Evolutionary conservation across 148 eudicot genomes (phyloP), one percentile per base, ranked within the genome.

Genomic region (Heliamphora exappendiculata): DNA sequence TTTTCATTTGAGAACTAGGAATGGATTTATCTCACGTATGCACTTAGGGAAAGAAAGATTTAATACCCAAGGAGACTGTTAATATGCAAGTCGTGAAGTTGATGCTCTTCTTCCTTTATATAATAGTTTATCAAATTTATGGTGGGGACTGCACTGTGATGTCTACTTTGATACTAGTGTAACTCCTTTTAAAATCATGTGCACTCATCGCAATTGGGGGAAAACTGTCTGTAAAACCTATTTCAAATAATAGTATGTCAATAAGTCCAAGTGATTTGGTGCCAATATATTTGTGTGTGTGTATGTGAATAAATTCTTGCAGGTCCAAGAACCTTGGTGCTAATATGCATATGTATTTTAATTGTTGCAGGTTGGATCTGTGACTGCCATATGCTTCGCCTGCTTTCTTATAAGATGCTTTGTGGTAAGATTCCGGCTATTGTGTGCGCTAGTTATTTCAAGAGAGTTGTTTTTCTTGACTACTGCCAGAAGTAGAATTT

Each of bases 311-410:
- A 69, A 47, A 37, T 67, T 75, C 64, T 72, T 76, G 65, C 92
- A 94, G 98, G 98, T 94, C 67, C 24, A 36, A 54, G 28, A 65
- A n/a, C 47, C 51, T 81, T 45, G 51, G 24, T 76, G 72, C 74
- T 74, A 67, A 64, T 47, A 50, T 37, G 64, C n/a, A n/a, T n/a
- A n/a, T n/a, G n/a, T n/a, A n/a, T 76, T 57, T 19, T 72, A 47
- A 37, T 67, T 75, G 68, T 72, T 76, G 65, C 92, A 94, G 98
- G 98, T 94, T 80, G 97, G 98, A 76, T 91, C 95, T 81, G 93
- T 94, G 57, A 91, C 97, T 28, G 90, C 84, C 71, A 82, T 90
- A 82, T 94, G 97, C 79, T 90, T 86, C 88, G 75, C 86, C 77
- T 90, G 93, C 83, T 92, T 94, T 77, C 88, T 90, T 53, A 69